Percentiles rank a stretch among this genome's conserved stretches.
Conservation (phyloP, 169 alveolate genomes). For the Eimeria maxima region DNA sequence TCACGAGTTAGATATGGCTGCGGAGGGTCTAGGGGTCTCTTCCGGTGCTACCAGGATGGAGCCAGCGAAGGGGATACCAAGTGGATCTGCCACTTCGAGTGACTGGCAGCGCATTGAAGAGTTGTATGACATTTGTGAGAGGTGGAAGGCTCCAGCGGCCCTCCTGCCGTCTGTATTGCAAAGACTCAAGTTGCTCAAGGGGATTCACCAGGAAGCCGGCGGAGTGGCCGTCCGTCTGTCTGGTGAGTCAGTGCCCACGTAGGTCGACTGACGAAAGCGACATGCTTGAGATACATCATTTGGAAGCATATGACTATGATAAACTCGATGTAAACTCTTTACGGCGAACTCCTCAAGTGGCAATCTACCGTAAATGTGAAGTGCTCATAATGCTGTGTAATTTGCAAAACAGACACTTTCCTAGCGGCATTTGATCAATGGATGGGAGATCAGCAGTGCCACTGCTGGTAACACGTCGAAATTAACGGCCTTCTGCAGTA, state of each 20-base stretch:
- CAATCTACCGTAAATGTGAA: not conserved
- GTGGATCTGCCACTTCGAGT: slow-evolving; percentile 10
- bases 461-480: not conserved
- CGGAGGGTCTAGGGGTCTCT: slow-evolving; percentile 27
- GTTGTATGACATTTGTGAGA: slow-evolving; percentile 79
- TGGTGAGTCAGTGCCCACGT: slow-evolving; percentile 40
- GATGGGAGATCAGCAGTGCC: not conserved
- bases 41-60: not conserved
- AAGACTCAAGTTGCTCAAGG: slow-evolving; percentile 75
- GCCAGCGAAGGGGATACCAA: not conserved
- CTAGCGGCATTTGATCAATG: not conserved
- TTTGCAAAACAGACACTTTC: not conserved
- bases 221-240: slow-evolving; percentile 81
- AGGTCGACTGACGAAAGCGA: not conserved
- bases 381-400: not conserved
- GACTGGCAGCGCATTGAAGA: slow-evolving; percentile 83
- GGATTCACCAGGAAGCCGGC: slow-evolving; percentile 83
- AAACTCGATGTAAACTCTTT: not conserved
- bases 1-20: slow-evolving; percentile 75
- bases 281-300: not conserved
- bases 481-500: not conserved
- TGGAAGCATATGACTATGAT: not conserved
- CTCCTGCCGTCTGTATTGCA: slow-evolving; percentile 79
- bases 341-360: not conserved
- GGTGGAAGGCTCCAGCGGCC: slow-evolving; percentile 82